These are phyloP conservation scores for Colletotrichum sp. DNA, from an alignment of 2,329 filamentous ascomycete genomes.

Conservation along the genomic window DNA sequence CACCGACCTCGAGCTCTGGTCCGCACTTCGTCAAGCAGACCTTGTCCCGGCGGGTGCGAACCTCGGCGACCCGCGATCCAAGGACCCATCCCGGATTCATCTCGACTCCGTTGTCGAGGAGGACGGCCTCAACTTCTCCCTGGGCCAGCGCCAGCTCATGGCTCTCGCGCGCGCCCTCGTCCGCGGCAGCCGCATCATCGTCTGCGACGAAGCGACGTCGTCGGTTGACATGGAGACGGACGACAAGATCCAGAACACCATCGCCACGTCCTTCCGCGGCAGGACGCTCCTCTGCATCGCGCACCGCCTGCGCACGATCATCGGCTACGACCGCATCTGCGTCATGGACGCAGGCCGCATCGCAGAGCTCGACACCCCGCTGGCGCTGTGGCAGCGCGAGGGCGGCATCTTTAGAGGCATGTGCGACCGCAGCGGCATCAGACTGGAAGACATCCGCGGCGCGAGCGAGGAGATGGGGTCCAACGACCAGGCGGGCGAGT, in stretches of 20 bases:
- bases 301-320: constrained; percentile 88
- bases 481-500: constrained; percentile 3
- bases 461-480: constrained; percentile 42
- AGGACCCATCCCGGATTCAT: constrained; percentile 67
- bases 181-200: constrained; percentile 85
- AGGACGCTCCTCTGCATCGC: constrained; percentile 93
- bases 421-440: constrained; percentile 87
- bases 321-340: constrained; percentile 92
- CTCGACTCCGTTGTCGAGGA: constrained; percentile 89
- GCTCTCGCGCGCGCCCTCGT: constrained; percentile 91
- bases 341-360: constrained; percentile 94
- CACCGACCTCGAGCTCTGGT: constrained; percentile 79
- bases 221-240: constrained; percentile 97
- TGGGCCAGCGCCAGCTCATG: constrained; percentile 95
- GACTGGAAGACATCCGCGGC: constrained; percentile 56
- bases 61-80: constrained; percentile 21
- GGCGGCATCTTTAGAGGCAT: constrained; percentile 86
- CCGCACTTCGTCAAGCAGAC: constrained; percentile 77
- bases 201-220: constrained; percentile 95
- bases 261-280: constrained; percentile 82
- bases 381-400: constrained; percentile 70
- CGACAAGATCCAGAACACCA: constrained; percentile 90
- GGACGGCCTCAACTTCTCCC: constrained; percentile 93
- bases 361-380: constrained; percentile 82
- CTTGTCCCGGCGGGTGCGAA: constrained; percentile 59